Base-by-base conservation (phyloP, 805 yeast species). In the Starmerella etchellsii region DNA sequence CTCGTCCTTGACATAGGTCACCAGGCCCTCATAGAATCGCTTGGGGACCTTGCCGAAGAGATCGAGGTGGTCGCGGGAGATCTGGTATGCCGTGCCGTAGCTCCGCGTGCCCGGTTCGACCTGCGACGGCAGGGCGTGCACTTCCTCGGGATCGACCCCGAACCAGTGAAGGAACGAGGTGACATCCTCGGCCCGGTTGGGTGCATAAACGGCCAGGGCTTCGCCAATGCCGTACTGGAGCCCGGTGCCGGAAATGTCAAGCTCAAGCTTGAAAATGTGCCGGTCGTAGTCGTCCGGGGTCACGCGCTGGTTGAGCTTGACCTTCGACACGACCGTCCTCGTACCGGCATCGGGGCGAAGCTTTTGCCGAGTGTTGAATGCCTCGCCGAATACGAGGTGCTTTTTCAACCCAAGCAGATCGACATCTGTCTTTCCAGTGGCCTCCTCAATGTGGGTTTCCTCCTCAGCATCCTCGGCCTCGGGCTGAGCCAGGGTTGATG, bases 11-110 rank as follows among this genome's bases (percentile, higher is more conserved):
- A 95, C 91, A 61, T 58, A 82, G 33, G 68, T 71, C 23, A 85
- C 77, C 56, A 88, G 69, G 2, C 80, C 60, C 65, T 88, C 96
- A 61, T 82, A 88, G 64, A 88, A 88, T 59, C 84, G 73, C 73
- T 88, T 88, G 44, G 94, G 93, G 44, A 96, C 96, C 60, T 85
- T 88, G 54, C 97, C 97, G 50, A 88, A 78, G 47, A 88, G 61
- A 60, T 88, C 97, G 46, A 87, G 64, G 51, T 80, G 80, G 41
- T 88, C 95, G 39, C 72, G 64, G 54, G 85, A 71, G 1, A 79
- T 73, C 60, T 85, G 95, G 64, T 78, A 74, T 13, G 81, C 78
- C 14, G 96, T 83, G 65, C 91, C 75, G 36, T 75, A 68, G 63
- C 85, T 95, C 37, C 62, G 50, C 18, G 15, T 9, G 19, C 31